phyloP scores from a whole-genome alignment of 1,284 basidiomycete genomes.

The Hymenochaete sp. region DNA sequence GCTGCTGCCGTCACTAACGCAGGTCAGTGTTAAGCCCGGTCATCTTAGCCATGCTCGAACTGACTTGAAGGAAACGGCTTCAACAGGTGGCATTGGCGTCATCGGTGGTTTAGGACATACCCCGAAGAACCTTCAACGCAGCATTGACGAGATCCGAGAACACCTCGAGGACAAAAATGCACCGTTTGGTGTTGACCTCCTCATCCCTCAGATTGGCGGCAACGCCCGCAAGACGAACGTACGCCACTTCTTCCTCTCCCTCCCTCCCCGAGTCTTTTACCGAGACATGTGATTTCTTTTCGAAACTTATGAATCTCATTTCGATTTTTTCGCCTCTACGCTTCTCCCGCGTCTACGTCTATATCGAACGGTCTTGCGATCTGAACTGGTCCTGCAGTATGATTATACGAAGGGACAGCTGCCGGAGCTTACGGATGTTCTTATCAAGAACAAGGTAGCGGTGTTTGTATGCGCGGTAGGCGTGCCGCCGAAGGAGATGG shows the following conservation, averaged over 20 bases:
- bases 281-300: neutral
- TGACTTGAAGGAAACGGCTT: neutral
- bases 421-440: slow-evolving; percentile 66
- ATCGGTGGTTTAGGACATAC: slow-evolving; percentile 73
- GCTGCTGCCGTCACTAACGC: slow-evolving; percentile 78
- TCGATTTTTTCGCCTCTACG: no score
- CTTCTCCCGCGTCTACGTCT: no score
- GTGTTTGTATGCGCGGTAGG: slow-evolving; percentile 82
- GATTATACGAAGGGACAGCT: slow-evolving; percentile 75
- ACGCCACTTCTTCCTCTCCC: no score
- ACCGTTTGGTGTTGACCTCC: slow-evolving; percentile 76
- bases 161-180: slow-evolving; percentile 64
- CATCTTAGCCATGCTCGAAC: neutral
- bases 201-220: slow-evolving; percentile 73
- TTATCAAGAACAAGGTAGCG: slow-evolving; percentile 66
- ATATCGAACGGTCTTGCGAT: slow-evolving; percentile 8
- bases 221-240: slow-evolving; percentile 77
- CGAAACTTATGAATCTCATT: neutral
- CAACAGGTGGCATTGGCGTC: slow-evolving; percentile 67
- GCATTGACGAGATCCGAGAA: slow-evolving; percentile 61
- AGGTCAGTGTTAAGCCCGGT: slow-evolving; percentile 29
- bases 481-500: slow-evolving; percentile 75
- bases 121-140: slow-evolving; percentile 54
- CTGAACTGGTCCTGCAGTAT: slow-evolving; percentile 32
- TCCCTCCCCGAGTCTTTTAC: neutral